Evolutionary conservation across 805 yeast species (phyloP).

Genomic region (Schizosaccharomyces japonicus): DNA sequence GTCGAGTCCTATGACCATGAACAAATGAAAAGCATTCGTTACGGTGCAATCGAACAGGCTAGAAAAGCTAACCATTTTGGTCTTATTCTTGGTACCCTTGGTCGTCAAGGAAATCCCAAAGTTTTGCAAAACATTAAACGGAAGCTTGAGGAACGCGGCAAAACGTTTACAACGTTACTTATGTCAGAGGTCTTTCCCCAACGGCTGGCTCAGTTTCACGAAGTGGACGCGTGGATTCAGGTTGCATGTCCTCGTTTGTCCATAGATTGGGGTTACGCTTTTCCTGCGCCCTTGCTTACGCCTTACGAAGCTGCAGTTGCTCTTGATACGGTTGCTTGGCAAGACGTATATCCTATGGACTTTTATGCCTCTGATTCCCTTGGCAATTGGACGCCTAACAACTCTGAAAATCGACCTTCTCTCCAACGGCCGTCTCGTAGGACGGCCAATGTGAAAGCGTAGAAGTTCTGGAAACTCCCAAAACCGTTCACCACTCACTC

Average conservation of each 20-base stretch:
- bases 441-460: no score
- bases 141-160: constrained; percentile 29
- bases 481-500: no score
- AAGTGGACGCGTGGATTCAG: constrained; percentile 84
- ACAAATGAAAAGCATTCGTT: constrained; percentile 51
- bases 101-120: constrained; percentile 75
- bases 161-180: constrained; percentile 54
- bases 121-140: constrained; percentile 48
- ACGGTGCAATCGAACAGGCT: constrained; percentile 50
- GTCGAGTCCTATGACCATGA: constrained; percentile 69
- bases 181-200: constrained; percentile 84
- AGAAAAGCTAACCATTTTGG: constrained; percentile 34
- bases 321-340: constrained; percentile 44
- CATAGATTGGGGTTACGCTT: constrained; percentile 97
- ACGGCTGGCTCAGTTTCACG: constrained; percentile 75
- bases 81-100: constrained; percentile 72
- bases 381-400: constrained; percentile 10
- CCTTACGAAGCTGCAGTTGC: constrained; percentile 92
- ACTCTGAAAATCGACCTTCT: constrained; percentile 1
- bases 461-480: no score
- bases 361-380: constrained; percentile 64
- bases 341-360: constrained; percentile 81
- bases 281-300: constrained; percentile 68
- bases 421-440: no score
- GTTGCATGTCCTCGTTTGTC: constrained; percentile 92